These are phyloP conservation scores for Daldinia bambusicola DNA, from an alignment of 495 filamentous ascomycete genomes.

Conservation along the genomic window DNA sequence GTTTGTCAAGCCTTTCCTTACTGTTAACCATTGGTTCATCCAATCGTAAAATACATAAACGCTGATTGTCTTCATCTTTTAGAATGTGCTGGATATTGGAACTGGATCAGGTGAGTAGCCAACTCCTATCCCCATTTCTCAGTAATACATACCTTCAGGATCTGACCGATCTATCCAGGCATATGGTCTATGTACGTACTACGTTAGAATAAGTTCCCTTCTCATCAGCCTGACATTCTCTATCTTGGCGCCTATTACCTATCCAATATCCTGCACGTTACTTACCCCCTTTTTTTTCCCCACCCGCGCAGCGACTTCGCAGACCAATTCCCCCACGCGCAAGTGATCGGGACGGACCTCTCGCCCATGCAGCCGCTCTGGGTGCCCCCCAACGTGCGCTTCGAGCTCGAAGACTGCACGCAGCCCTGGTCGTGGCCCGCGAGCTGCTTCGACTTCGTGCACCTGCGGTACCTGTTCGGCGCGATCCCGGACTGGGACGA, in stretches of 20 bases:
- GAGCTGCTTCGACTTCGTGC: slow-evolving; percentile 71
- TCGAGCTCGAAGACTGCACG: slow-evolving; percentile 68
- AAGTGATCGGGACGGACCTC: slow-evolving; percentile 68
- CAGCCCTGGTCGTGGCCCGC: slow-evolving; percentile 62
- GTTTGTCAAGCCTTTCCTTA: slow-evolving; percentile 11
- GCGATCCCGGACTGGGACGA: slow-evolving; percentile 67
- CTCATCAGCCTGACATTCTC: neutral
- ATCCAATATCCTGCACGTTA: neutral
- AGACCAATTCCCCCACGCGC: slow-evolving; percentile 59
- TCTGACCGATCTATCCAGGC: slow-evolving; percentile 38
- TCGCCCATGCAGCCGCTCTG: slow-evolving; percentile 60
- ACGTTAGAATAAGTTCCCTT: neutral
- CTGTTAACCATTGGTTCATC: neutral
- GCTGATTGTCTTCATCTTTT: slow-evolving; percentile 14
- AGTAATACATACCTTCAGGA: slow-evolving; percentile 1
- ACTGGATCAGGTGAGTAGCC: slow-evolving; percentile 64
- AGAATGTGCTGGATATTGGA: slow-evolving; percentile 64
- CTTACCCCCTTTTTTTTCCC: slow-evolving; percentile 9
- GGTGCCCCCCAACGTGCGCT: slow-evolving; percentile 64
- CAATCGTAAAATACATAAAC: neutral
- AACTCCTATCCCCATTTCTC: slow-evolving; percentile 44
- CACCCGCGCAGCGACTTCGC: slow-evolving; percentile 62
- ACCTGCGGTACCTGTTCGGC: slow-evolving; percentile 67
- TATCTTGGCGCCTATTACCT: neutral
- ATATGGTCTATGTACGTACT: slow-evolving; percentile 54